Evolutionary conservation across 352 stramenopile species (phyloP).

Genomic region (Blastocystis sp.): DNA sequence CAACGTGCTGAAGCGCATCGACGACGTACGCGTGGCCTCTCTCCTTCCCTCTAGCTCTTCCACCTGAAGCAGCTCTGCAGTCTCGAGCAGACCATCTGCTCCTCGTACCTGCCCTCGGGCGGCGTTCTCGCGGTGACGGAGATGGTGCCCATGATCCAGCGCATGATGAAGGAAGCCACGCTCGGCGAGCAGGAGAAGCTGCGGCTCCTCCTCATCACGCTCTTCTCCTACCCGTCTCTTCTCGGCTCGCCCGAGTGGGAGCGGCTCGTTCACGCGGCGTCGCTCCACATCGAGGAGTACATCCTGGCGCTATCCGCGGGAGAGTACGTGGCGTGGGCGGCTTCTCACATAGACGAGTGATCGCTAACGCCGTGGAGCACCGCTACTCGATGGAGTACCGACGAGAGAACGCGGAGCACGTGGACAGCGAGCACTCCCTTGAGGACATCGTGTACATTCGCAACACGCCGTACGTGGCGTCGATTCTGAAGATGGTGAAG

Average conservation of each 20-base stretch:
- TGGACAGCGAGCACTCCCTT: conserved; percentile 27
- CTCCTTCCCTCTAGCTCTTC: conserved; percentile 5
- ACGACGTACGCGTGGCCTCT: neutral
- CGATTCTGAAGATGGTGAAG: conserved; percentile 31
- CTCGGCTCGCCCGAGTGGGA: conserved; percentile 32
- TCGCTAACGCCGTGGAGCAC: neutral
- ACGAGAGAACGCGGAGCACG: neutral
- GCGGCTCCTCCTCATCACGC: conserved; percentile 46
- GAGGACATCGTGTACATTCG: conserved; percentile 69
- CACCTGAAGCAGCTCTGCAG: conserved; percentile 68
- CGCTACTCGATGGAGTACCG: conserved; percentile 19
- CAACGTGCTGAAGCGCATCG: conserved; percentile 62
- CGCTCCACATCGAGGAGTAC: neutral
- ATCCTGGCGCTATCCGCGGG: neutral
- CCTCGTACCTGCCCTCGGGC: conserved; percentile 40
- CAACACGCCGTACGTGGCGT: conserved; percentile 41
- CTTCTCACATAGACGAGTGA: conserved; percentile 22
- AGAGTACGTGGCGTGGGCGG: neutral
- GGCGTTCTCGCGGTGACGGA: conserved; percentile 10
- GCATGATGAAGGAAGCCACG: conserved; percentile 44
- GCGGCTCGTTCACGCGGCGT: conserved; percentile 9
- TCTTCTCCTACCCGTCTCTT: conserved; percentile 65
- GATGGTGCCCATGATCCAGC: conserved; percentile 47
- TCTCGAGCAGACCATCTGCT: conserved; percentile 63
- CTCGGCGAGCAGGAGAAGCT: conserved; percentile 63